Conservation (phyloP, 116 monocot species). For the Zostera marina region DNA sequence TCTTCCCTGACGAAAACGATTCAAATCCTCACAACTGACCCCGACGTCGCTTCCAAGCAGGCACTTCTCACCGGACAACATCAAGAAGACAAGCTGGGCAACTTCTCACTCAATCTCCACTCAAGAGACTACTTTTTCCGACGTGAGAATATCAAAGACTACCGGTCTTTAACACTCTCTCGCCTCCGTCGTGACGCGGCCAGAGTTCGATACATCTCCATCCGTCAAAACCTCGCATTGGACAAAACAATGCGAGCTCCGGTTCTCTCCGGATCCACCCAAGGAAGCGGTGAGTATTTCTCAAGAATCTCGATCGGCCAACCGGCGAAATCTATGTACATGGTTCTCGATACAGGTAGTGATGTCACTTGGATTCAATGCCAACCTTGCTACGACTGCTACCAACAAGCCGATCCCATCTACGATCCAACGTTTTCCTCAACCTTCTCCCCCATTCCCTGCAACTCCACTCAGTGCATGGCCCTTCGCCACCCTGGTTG, state of each 20-base stretch:
- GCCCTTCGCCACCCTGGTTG: conserved; percentile 14
- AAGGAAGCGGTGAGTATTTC: conserved; percentile 1
- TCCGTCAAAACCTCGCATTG: not conserved
- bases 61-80: not conserved
- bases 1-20: not conserved
- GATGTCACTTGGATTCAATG: conserved; percentile 6
- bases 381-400: not conserved
- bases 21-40: not conserved
- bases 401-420: not conserved
- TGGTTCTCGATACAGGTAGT: conserved; percentile 6
- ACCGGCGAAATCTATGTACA: conserved; percentile 2
- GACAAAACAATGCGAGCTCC: not conserved
- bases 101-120: not conserved
- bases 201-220: not conserved
- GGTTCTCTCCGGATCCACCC: not conserved
- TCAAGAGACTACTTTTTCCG: not conserved
- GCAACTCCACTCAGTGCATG: conserved; percentile 13
- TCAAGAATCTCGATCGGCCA: not conserved
- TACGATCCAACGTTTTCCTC: conserved; percentile 10
- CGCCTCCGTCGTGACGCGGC: conserved; percentile 1
- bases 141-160: not conserved
- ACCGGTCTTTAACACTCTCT: not conserved
- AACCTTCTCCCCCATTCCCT: conserved; percentile 18
- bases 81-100: not conserved
- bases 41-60: not conserved